Evolutionary conservation across 176 grass and related monocot species (phyloP).

Genomic region (Chrysopogon serrulatus): DNA sequence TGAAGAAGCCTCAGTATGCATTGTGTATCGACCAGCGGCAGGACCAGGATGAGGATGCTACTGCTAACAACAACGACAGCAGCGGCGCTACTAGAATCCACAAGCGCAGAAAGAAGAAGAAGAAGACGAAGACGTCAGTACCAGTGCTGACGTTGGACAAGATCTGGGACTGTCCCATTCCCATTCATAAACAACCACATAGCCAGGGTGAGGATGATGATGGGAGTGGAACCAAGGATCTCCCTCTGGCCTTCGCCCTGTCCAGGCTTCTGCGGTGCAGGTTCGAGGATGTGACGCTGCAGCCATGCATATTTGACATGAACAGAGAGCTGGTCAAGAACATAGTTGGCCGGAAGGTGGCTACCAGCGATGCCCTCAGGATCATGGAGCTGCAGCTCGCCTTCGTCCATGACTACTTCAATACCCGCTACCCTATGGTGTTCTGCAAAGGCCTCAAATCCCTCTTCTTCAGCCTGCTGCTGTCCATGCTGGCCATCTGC

Average conservation of each 20-base stretch:
- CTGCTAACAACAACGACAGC: too few relatives aligned
- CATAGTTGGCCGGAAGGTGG: too few relatives aligned
- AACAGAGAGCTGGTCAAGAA: too few relatives aligned
- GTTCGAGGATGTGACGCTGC: not conserved
- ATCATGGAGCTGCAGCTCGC: not conserved
- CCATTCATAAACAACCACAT: too few relatives aligned
- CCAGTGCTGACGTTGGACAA: not conserved
- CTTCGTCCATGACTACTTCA: not conserved
- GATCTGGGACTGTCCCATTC: not conserved
- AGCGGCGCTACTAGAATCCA: too few relatives aligned
- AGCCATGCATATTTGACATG: not conserved
- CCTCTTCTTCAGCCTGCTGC: not conserved
- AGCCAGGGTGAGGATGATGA: too few relatives aligned
- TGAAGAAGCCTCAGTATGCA: too few relatives aligned
- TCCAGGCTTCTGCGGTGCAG: not conserved
- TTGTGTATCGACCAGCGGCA: not conserved
- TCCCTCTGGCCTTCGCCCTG: not conserved
- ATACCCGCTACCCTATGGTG: not conserved
- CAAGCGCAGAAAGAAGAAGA: too few relatives aligned
- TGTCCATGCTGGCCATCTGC: not conserved
- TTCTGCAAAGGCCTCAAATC: not conserved
- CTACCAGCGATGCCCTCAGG: not conserved
- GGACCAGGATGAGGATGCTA: too few relatives aligned
- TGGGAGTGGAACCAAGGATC: too few relatives aligned
- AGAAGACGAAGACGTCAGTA: not conserved